Conservation (phyloP, 2,329 filamentous ascomycete species). For the Cryphonectria carpinicola region DNA sequence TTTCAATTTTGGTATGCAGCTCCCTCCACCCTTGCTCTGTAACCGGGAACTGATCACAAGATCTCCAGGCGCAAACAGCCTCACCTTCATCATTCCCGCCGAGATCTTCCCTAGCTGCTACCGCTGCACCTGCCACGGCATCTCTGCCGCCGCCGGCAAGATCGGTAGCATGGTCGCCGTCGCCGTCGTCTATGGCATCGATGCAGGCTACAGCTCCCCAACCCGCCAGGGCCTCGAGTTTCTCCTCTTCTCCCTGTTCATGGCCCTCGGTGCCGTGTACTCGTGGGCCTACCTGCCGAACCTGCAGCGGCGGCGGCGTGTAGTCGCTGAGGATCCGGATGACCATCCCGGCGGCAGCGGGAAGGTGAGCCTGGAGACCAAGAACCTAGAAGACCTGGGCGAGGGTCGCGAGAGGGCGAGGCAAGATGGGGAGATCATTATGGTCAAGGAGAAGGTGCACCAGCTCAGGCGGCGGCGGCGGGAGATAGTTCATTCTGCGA, state of each 20-base stretch:
- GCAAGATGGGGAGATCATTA: slow-evolving; percentile 49
- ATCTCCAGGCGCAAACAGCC: slow-evolving; percentile 57
- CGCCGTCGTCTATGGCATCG: slow-evolving; percentile 55
- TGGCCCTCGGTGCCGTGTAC: slow-evolving; percentile 52
- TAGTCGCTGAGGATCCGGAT: slow-evolving; percentile 21
- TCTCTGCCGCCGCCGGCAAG: slow-evolving; percentile 64
- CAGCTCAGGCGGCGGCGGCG: slow-evolving; percentile 42
- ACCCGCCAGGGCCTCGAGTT: slow-evolving; percentile 55
- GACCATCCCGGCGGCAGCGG: slow-evolving; percentile 30
- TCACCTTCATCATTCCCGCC: slow-evolving; percentile 67
- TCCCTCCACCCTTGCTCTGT: neutral
- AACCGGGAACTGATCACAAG: neutral
- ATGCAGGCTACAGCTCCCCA: slow-evolving; percentile 45
- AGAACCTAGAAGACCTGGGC: slow-evolving; percentile 55
- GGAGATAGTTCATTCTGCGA: slow-evolving; percentile 8
- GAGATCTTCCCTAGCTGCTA: slow-evolving; percentile 69
- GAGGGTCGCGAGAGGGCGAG: slow-evolving; percentile 51
- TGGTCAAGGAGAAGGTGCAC: slow-evolving; percentile 47
- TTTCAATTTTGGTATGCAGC: slow-evolving; percentile 55
- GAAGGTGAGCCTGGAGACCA: slow-evolving; percentile 46
- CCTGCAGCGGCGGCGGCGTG: slow-evolving; percentile 45
- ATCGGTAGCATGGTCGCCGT: slow-evolving; percentile 59
- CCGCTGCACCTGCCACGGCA: slow-evolving; percentile 64
- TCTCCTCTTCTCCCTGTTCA: slow-evolving; percentile 54
- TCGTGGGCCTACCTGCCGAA: slow-evolving; percentile 58